A percentile compares a stretch with the other conserved stretches of the same genome.
These are phyloP conservation scores for Pulveroboletus sp. DNA, from an alignment of 1,284 basidiomycete species.

Conservation along the genomic window DNA sequence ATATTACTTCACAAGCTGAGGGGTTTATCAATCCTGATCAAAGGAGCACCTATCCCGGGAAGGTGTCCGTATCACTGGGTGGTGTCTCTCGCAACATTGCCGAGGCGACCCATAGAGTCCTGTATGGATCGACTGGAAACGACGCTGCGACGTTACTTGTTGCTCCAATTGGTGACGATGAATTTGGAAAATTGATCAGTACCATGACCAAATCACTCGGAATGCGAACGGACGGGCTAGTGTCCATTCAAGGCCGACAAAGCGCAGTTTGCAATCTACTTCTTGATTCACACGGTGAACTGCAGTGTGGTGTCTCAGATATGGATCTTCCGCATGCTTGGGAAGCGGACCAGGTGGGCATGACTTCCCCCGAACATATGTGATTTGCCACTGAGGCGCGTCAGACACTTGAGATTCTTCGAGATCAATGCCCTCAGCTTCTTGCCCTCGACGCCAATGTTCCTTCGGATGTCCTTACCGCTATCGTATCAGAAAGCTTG, in stretches of 20 bases:
- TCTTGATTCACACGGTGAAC: slow-evolving; percentile 69
- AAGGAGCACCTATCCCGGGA: slow-evolving; percentile 82
- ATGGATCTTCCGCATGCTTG: slow-evolving; percentile 76
- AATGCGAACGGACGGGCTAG: slow-evolving; percentile 83
- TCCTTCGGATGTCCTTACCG: slow-evolving; percentile 51
- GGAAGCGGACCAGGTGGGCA: slow-evolving; percentile 47
- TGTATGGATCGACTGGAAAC: slow-evolving; percentile 41
- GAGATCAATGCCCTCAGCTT: slow-evolving; percentile 52
- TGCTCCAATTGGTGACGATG: slow-evolving; percentile 67
- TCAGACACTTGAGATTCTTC: slow-evolving; percentile 41
- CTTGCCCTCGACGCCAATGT: slow-evolving; percentile 87
- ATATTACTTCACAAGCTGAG: slow-evolving; percentile 68
- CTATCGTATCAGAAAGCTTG: slow-evolving; percentile 53
- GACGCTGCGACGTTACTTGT: slow-evolving; percentile 51
- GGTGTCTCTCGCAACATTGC: slow-evolving; percentile 96
- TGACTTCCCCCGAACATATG: slow-evolving; percentile 1
- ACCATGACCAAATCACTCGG: slow-evolving; percentile 60
- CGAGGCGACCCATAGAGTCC: slow-evolving; percentile 76
- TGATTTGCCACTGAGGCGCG: not conserved
- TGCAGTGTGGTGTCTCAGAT: slow-evolving; percentile 87
- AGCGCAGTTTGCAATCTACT: slow-evolving; percentile 88
- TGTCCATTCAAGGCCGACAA: slow-evolving; percentile 42
- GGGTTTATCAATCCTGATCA: slow-evolving; percentile 33
- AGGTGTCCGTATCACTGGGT: slow-evolving; percentile 73
- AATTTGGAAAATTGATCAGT: slow-evolving; percentile 64